These are phyloP conservation scores for Phialophora tarda DNA, from an alignment of 2,329 filamentous ascomycete genomes.

Conservation along the genomic window DNA sequence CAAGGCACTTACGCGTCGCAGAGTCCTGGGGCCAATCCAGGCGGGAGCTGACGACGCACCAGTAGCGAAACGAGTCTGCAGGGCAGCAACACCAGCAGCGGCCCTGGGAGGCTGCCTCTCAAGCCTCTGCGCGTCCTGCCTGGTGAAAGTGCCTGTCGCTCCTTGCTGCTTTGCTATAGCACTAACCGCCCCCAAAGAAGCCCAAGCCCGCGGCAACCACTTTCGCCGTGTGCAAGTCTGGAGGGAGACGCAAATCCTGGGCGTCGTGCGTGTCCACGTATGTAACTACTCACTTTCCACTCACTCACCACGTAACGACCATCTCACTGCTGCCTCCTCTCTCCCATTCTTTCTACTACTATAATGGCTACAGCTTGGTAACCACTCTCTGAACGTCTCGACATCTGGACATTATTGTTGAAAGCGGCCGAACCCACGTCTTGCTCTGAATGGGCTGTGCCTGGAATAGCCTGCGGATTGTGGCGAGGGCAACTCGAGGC, in stretches of 20 bases:
- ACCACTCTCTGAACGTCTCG: not conserved
- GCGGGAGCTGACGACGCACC: constrained; percentile 7
- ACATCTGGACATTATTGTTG: constrained; percentile 4
- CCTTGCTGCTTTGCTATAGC: constrained; percentile 1
- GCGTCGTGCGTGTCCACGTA: constrained; percentile 11
- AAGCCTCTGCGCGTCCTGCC: not conserved
- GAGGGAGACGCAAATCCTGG: constrained; percentile 20
- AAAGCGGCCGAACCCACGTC: not conserved
- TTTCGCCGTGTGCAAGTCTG: constrained; percentile 1
- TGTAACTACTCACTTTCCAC: constrained; percentile 12
- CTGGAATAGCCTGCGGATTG: constrained; percentile 24
- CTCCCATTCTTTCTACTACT: not conserved
- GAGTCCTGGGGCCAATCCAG: constrained; percentile 7
- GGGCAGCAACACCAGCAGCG: not conserved
- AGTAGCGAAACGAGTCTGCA: not conserved
- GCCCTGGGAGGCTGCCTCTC: not conserved
- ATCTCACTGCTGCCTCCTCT: constrained; percentile 21
- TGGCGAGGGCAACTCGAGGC: constrained; percentile 31
- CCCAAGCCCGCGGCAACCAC: constrained; percentile 4
- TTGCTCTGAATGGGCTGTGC: constrained; percentile 23
- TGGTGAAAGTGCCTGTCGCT: not conserved
- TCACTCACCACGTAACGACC: constrained; percentile 3
- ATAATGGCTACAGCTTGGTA: constrained; percentile 3
- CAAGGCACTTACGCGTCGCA: constrained; percentile 2
- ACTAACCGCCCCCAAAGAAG: not conserved